Percentiles rank a stretch among this genome's conserved stretches.
phyloP scores from a whole-genome alignment of 2,329 filamentous ascomycete genomes.

The Periconia sp. region DNA sequence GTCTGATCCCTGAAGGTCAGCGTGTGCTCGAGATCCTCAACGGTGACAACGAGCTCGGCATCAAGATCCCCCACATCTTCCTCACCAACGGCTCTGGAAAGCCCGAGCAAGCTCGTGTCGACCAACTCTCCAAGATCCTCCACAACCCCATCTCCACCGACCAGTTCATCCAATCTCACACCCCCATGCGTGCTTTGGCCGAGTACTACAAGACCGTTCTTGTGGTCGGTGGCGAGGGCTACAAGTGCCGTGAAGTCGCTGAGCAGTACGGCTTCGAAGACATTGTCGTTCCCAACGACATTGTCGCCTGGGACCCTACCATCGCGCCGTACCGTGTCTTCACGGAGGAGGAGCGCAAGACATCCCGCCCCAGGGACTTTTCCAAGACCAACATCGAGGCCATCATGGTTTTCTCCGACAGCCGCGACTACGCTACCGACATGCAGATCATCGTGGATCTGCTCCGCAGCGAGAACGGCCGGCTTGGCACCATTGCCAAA shows the following conservation, averaged over 20 bases:
- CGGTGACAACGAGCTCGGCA: conserved; percentile 74
- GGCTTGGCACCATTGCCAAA: conserved; percentile 64
- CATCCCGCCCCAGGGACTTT: conserved; percentile 71
- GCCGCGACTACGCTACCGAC: conserved; percentile 73
- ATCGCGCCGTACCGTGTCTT: conserved; percentile 71
- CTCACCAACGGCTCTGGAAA: conserved; percentile 75
- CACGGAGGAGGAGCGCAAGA: conserved; percentile 66
- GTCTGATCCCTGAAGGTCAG: conserved; percentile 68
- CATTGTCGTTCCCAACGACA: conserved; percentile 73
- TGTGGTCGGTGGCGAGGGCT: conserved; percentile 74
- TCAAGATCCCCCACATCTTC: conserved; percentile 76
- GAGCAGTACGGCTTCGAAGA: conserved; percentile 75
- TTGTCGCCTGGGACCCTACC: conserved; percentile 68
- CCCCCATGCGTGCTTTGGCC: conserved; percentile 72
- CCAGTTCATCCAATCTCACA: conserved; percentile 78
- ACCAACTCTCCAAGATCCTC: conserved; percentile 69
- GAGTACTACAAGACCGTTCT: conserved; percentile 78
- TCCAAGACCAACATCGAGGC: conserved; percentile 71
- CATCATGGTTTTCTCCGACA: conserved; percentile 75
- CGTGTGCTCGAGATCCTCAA: conserved; percentile 70
- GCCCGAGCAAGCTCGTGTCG: conserved; percentile 64
- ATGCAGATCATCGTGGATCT: conserved; percentile 77
- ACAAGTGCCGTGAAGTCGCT: conserved; percentile 72
- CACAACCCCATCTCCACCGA: conserved; percentile 66
- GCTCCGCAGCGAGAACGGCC: conserved; percentile 67